These are phyloP conservation scores for Trichosporon asahii DNA, from an alignment of 1,284 basidiomycete species.

Conservation along the genomic window DNA sequence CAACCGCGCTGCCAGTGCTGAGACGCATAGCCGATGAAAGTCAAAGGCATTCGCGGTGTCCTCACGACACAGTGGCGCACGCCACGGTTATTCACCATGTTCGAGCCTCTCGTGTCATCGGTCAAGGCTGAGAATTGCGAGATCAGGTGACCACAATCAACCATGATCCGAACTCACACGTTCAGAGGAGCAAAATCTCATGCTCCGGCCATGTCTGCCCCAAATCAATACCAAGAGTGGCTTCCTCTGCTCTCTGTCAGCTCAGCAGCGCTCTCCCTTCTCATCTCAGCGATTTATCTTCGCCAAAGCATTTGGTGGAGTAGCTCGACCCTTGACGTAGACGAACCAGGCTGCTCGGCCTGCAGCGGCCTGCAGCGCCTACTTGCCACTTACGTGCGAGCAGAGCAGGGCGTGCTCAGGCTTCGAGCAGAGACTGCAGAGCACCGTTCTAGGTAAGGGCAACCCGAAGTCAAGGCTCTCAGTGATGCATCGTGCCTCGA, in stretches of 20 bases:
- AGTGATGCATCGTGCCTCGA: neutral
- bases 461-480: neutral
- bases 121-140: neutral
- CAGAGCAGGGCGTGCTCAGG: neutral
- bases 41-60: neutral
- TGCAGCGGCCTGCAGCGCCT: no score
- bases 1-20: no score
- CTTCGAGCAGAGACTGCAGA: neutral
- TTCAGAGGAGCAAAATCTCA: neutral
- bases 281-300: no score
- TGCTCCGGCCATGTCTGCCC: neutral
- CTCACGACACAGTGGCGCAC: neutral
- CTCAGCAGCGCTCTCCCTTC: no score
- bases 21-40: neutral
- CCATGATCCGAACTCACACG: neutral
- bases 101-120: neutral
- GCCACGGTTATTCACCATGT: neutral
- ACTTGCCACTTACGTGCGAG: no score
- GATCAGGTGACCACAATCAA: neutral
- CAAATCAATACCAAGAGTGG: neutral
- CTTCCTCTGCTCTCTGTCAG: no score
- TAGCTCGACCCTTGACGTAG: no score
- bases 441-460: neutral
- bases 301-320: no score
- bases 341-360: no score